A percentile compares a stretch with the other conserved stretches of the same genome.
Conservation (phyloP, 768 basidiomycete genomes). For the Collybia sordida region DNA sequence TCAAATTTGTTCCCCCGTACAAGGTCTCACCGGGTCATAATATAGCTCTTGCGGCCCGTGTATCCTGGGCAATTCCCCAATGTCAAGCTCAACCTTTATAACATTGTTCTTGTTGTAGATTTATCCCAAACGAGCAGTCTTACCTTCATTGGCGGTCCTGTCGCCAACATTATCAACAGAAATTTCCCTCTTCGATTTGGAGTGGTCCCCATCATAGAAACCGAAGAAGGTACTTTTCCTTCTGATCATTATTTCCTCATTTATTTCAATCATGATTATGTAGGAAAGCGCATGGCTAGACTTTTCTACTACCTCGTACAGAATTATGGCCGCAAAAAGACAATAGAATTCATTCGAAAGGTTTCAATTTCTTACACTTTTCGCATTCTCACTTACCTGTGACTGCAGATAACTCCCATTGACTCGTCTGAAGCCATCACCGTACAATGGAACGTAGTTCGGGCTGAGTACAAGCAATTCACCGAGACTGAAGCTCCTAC, state of each 20-base stretch:
- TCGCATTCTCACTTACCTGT: conserved; percentile 27
- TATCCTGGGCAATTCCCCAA: conserved; percentile 79
- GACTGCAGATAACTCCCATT: conserved; percentile 29
- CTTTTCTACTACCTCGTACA: conserved; percentile 68
- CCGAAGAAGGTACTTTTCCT: conserved; percentile 34
- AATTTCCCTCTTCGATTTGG: conserved; percentile 83
- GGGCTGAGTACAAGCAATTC: conserved; percentile 37
- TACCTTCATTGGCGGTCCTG: conserved; percentile 59
- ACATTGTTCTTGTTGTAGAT: conserved; percentile 80
- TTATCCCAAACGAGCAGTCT: conserved; percentile 62
- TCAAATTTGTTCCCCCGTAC: neutral
- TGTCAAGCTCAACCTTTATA: conserved; percentile 79
- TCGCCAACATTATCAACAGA: conserved; percentile 71
- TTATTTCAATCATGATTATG: neutral
- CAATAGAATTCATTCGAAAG: conserved; percentile 58
- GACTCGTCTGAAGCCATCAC: conserved; percentile 25
- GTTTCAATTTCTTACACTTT: conserved; percentile 30
- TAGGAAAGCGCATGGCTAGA: conserved; percentile 70
- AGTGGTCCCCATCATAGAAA: conserved; percentile 72
- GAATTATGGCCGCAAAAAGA: conserved; percentile 59
- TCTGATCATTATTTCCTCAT: neutral
- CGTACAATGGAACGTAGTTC: conserved; percentile 44
- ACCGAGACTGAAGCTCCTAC: conserved; percentile 24
- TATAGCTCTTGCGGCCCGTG: conserved; percentile 70
- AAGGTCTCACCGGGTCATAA: conserved; percentile 1